Evolutionary conservation across 2,329 filamentous ascomycete species (phyloP).

Genomic region (Claviceps pusilla): DNA sequence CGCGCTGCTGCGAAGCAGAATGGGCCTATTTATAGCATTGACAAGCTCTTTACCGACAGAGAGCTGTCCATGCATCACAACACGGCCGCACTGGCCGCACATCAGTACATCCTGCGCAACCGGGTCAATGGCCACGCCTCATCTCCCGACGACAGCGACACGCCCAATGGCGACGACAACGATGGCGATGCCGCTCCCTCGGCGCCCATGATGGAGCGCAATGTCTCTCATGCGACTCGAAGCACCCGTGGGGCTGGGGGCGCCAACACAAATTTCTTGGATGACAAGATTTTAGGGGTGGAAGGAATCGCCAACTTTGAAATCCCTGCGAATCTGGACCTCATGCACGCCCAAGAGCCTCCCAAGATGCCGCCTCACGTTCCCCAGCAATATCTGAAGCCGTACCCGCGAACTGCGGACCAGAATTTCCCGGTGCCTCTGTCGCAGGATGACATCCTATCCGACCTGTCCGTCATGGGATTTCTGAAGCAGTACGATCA

Average conservation of each 20-base stretch:
- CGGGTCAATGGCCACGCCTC: constrained; percentile 34
- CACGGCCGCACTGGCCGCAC: constrained; percentile 43
- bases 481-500: constrained; percentile 42
- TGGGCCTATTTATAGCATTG: constrained; percentile 48
- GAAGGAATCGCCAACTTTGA: constrained; percentile 47
- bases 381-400: constrained; percentile 44
- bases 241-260: constrained; percentile 37
- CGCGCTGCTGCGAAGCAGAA: constrained; percentile 38
- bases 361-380: constrained; percentile 43
- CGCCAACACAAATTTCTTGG: constrained; percentile 37
- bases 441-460: constrained; percentile 34
- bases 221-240: constrained; percentile 47
- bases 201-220: constrained; percentile 46
- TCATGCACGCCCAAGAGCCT: constrained; percentile 37
- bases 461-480: constrained; percentile 43
- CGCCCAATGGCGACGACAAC: constrained; percentile 36
- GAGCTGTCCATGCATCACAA: constrained; percentile 54
- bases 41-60: constrained; percentile 57
- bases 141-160: constrained; percentile 39
- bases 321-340: constrained; percentile 41
- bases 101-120: constrained; percentile 46
- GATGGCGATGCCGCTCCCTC: constrained; percentile 31
- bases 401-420: constrained; percentile 37
- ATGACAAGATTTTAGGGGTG: constrained; percentile 43
- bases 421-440: constrained; percentile 40